Base-by-base conservation (phyloP, 441 rosid species). In the Erodium trifolium region DNA sequence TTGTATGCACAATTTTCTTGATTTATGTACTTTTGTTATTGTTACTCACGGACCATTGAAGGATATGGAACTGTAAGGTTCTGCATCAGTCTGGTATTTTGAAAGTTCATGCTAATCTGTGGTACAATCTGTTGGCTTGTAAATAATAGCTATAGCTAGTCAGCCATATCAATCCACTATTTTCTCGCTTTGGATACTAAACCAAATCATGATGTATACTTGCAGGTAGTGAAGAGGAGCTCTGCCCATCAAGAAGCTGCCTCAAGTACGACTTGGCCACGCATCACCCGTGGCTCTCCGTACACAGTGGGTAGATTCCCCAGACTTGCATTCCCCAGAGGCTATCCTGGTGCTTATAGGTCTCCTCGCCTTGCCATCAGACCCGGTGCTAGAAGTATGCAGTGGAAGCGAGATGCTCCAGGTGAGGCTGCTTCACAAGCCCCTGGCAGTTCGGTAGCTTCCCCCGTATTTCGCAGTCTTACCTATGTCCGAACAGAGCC, bases 351-450 rank as follows among this genome's bases (percentile, higher is more conserved):
- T 72, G 72, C 76, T 23, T 86, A 81, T 71, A 81, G 96, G 78
- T 31, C 34, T 31, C 79, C 87, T 41, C 92, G 83, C 34, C 82
- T 83, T 29, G 77, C 82, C 2, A 51, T 83, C 57, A 93, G 86
- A 78, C 78, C 71, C 16, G 96, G 99, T 75, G 86, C 87, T 41
- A 80, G 99, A 80, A 95, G 97, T 72, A 75, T 88, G 78, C 99
- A 95, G 76, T 95, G 99, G 99, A 95, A 86, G 77, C 91, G 97
- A 7, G 96, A 87, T 71, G 73, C 83, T n/a, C 90, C 84, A n/a
- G 75, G 89, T 0, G 90, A 84, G 23, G 70, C 71, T 23, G 80
- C n/a, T 23, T 74, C 78, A 70, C 68, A 79, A 3, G 74, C 57
- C 45, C 57, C 80, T 19, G 79, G 74, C 70, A 81, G 29, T 68